Percentiles rank a stretch among this genome's conserved stretches.
Conservation (phyloP, 345 rosid species). For the Arabidopsis arenosa region DNA sequence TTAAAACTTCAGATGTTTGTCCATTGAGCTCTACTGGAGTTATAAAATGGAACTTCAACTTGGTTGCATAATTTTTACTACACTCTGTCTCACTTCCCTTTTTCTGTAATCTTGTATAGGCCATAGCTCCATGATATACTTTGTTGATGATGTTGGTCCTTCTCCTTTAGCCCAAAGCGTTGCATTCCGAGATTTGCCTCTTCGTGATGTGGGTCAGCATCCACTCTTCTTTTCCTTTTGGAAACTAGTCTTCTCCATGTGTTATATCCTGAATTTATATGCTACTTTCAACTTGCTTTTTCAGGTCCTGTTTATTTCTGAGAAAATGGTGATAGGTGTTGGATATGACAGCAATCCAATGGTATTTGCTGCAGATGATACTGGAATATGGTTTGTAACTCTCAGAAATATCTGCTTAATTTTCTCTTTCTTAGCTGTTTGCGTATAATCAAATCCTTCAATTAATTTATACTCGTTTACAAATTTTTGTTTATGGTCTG, state of each 20-base stretch:
- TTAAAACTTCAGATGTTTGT: slow-evolving; percentile 29
- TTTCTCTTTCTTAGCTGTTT: slow-evolving; percentile 16
- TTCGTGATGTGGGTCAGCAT: slow-evolving; percentile 99
- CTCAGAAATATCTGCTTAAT: slow-evolving; percentile 12
- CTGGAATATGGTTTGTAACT: slow-evolving; percentile 83
- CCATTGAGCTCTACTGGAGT: slow-evolving; percentile 4
- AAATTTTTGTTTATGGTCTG: slow-evolving; percentile 30
- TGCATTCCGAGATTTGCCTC: slow-evolving; percentile 92
- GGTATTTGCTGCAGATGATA: slow-evolving; percentile 96
- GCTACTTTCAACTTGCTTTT: slow-evolving; percentile 8
- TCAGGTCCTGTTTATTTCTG: slow-evolving; percentile 91
- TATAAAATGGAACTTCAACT: slow-evolving; percentile 15
- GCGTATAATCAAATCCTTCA: neutral
- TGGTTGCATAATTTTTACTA: slow-evolving; percentile 8
- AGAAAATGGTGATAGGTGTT: slow-evolving; percentile 90
- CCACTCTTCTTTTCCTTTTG: slow-evolving; percentile 59
- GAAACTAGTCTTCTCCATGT: slow-evolving; percentile 36
- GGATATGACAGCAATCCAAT: slow-evolving; percentile 95
- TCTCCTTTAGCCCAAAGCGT: slow-evolving; percentile 95
- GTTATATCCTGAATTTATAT: slow-evolving; percentile 31
- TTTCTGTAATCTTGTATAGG: slow-evolving; percentile 55
- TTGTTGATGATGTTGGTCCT: slow-evolving; percentile 97
- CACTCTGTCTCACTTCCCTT: slow-evolving; percentile 35
- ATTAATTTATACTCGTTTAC: neutral
- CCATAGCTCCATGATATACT: slow-evolving; percentile 95